Base-by-base conservation (phyloP, 768 basidiomycete genomes). In the Astraeus odoratus region DNA sequence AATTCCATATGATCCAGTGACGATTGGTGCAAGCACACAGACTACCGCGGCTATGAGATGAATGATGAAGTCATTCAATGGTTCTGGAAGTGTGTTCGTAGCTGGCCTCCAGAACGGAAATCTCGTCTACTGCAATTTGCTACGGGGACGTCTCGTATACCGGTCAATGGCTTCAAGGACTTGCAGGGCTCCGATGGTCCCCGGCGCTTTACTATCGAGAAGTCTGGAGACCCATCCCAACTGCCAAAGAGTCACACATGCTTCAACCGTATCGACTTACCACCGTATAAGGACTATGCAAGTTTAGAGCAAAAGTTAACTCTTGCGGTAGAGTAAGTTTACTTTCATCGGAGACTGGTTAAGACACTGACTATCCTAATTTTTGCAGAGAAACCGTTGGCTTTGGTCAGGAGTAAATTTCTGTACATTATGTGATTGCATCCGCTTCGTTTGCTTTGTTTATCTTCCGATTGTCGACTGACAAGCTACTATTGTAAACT, bases 81-180 rank as follows among this genome's bases (percentile, higher is more conserved):
- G 96, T 99, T 99, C 84, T 99, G 96, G 96, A 92, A 97, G 70
- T 93, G 91, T 57, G 90, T 99, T 36, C 86, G 90, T 54, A 81
- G 85, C 56, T 99, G 96, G 96, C 95, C 96, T 9, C 83, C 95
- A 1, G 96, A 99, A 72, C 85, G 94, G 67, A 99, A 99, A 72
- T 93, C 90, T 12, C 88, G 95, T 25, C 67, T 97, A 42, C 71
- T 98, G 43, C 95, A 98, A 66, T 99, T 99, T 61, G 92, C 94
- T 6, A 97, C 94, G 18, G 94, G 94, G 18, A 97, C 94, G 9
- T 94, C 91, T 20, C 86, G 95, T 51, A 94, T 96, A 51, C 95
- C 95, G 12, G 95, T 96, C 67, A 96, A 95, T 58, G 96, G 96
- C 0, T 98, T 98, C 78, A 97, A 96, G 66, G 96, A 98, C 57